phyloP scores from a whole-genome alignment of 148 eudicot genomes.

The Polygonum aviculare region DNA sequence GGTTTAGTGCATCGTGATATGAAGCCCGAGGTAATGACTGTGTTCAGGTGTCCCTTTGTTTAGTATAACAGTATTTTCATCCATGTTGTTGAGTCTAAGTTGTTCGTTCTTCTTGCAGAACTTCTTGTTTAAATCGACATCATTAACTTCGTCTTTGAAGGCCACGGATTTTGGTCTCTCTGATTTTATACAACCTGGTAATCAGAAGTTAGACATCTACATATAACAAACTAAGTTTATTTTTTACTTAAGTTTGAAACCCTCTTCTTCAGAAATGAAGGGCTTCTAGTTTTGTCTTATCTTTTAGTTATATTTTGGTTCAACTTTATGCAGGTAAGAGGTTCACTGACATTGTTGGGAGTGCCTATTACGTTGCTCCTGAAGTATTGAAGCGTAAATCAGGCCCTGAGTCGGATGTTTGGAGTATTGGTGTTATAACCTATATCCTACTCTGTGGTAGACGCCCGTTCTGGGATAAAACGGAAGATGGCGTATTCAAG shows the following conservation, averaged over 20 bases:
- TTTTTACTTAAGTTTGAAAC: background rate
- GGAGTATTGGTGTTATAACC: slow-evolving; percentile 98
- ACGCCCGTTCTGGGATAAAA: slow-evolving; percentile 98
- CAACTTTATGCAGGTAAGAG: slow-evolving; percentile 49
- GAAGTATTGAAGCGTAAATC: slow-evolving; percentile 93
- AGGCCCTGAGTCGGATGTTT: slow-evolving; percentile 95
- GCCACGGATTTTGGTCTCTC: slow-evolving; percentile 97
- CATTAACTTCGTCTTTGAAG: slow-evolving; percentile 72
- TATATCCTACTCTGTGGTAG: slow-evolving; percentile 96
- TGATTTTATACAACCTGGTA: slow-evolving; percentile 89
- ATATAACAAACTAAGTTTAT: background rate
- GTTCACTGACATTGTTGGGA: slow-evolving; percentile 88
- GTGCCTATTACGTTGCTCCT: slow-evolving; percentile 98
- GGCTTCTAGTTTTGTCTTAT: background rate
- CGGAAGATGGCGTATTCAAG: slow-evolving; percentile 95
- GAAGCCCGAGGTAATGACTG: slow-evolving; percentile 79
- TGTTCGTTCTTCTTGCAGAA: slow-evolving; percentile 38
- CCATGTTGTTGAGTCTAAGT: background rate
- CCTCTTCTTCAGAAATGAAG: background rate
- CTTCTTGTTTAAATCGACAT: slow-evolving; percentile 75
- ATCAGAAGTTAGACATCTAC: slow-evolving; percentile 1
- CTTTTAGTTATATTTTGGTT: background rate
- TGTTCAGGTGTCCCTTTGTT: slow-evolving; percentile 7
- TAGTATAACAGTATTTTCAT: background rate
- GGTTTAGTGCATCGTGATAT: slow-evolving; percentile 97